Evolutionary conservation across 2,329 filamentous ascomycete species (phyloP), one percentile per base, ranked within the genome.

Genomic region (Coniochaeta ligniaria): DNA sequence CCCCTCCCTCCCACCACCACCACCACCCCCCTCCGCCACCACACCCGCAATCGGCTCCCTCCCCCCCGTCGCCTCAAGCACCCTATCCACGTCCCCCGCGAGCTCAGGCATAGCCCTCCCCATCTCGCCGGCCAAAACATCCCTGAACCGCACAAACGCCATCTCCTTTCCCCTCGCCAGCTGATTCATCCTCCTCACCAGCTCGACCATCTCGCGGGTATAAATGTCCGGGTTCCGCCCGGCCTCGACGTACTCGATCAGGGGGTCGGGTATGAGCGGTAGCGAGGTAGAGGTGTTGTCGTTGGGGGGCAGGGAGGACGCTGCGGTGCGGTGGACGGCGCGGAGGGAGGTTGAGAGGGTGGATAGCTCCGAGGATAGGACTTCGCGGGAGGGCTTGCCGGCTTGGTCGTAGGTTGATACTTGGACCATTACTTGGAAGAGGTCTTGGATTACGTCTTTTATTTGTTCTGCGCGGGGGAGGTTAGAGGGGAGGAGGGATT

Each of bases 211-310:
- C 76, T 90, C 87, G 68, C 87, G 80, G 60, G 87, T 90, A 78
- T 90, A 90, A 66, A 90, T 89, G 73, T 90, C 87, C 2, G 87
- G 87, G 76, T 90, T 90, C 58, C 87, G 85, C 52, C 87, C 86
- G 69, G 85, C 83, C 72, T 90, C 86, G 67, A 90, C 86, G 74
- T 90, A 90, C 69, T 84, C 78, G 62, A 89, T 78, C 14, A 89
- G 80, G 68, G 88, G 85, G 58, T 81, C 81, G 2, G 86, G 86
- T 24, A 88, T 79, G 60, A 38, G 33, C 14, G 56, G 56, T 6
- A 75, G 74, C 26, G 74, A 72, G 36, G 70, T 65, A 59, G 74
- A 71, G 20, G 63, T 28, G 60, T 7, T 14, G 54, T 20, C 11
- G 35, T 57, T 57, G 31, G 17, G 22, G 63, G 59, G n/a, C 58